Evolutionary conservation across 176 grass and related monocot species (phyloP).

Genomic region (Aechmea fasciata): DNA sequence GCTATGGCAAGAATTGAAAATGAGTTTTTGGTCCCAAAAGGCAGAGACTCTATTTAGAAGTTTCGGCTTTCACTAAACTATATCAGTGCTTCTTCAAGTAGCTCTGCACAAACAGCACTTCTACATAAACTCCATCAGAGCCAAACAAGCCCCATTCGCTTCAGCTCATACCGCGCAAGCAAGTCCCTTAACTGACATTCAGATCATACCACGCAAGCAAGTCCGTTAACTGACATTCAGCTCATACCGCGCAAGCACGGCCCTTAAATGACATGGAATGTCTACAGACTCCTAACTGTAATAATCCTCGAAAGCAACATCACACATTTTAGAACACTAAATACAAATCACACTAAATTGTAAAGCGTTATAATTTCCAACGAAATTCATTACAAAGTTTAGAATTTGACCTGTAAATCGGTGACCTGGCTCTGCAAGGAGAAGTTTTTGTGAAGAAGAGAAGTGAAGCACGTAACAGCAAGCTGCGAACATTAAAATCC

Average conservation of each 20-base stretch:
- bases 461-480: conserved; percentile 32
- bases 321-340: too few relatives aligned
- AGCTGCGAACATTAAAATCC: conserved; percentile 24
- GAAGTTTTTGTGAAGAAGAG: conserved; percentile 49
- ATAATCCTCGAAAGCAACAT: not conserved
- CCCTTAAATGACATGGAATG: not conserved
- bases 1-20: too few relatives aligned
- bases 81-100: too few relatives aligned
- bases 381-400: too few relatives aligned
- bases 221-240: not conserved
- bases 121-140: too few relatives aligned
- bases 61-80: too few relatives aligned
- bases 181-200: not conserved
- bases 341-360: not conserved
- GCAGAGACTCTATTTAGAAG: too few relatives aligned
- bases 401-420: conserved; percentile 31
- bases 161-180: not conserved
- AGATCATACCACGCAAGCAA: too few relatives aligned
- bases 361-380: not conserved
- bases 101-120: too few relatives aligned
- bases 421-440: conserved; percentile 40
- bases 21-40: too few relatives aligned
- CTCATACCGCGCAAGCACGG: not conserved
- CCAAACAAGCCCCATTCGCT: not conserved
- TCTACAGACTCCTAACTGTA: not conserved